Evolutionary conservation across 2,329 filamentous ascomycete species (phyloP), one percentile per base, ranked within the genome.

Genomic region (Aspergillus quadricinctus): DNA sequence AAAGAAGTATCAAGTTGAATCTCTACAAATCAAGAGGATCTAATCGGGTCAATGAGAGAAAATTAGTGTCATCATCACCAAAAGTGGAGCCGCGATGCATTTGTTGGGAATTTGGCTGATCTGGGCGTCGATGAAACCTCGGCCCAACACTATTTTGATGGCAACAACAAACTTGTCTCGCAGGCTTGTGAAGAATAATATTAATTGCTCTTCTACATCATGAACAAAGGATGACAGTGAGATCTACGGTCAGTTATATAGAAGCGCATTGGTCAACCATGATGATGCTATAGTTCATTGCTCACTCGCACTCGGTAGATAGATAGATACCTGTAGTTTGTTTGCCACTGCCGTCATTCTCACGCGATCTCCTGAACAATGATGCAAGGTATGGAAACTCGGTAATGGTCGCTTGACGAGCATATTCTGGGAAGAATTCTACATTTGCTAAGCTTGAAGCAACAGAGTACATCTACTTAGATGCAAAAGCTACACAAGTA

Each of bases 51-150:
- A 56, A 56, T 49, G 43, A 28, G 50, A 49, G 35, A 27, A 37
- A 43, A 56, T 27, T 17, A 41, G n/a, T 5, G 31, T 17, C 19
- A 27, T 37, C 14, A 50, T 49, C 21, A 31, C 28, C 27, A n/a
- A 27, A 46, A 52, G 58, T 60, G 58, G 58, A 58, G 50, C 58
- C 53, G 46, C 19, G 25, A 21, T 57, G 48, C 48, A 48, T 56
- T 60, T 58, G 56, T 57, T 60, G 58, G 58, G 58, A 57, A 56
- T 46, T 51, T 45, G 55, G 45, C 41, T 25, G 43, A 41, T 28
- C 25, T 35, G 53, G 31, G 28, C 50, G 3, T 25, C 17, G 17
- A 21, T n/a, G 6, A 35, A 43, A 52, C 55, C 57, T 57, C 52
- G 57, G 57, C 55, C 52, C 55, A 57, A 57, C 57, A 53, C 41